Evolutionary conservation across 495 filamentous ascomycete species (phyloP).

Genomic region (Letharia lupina): DNA sequence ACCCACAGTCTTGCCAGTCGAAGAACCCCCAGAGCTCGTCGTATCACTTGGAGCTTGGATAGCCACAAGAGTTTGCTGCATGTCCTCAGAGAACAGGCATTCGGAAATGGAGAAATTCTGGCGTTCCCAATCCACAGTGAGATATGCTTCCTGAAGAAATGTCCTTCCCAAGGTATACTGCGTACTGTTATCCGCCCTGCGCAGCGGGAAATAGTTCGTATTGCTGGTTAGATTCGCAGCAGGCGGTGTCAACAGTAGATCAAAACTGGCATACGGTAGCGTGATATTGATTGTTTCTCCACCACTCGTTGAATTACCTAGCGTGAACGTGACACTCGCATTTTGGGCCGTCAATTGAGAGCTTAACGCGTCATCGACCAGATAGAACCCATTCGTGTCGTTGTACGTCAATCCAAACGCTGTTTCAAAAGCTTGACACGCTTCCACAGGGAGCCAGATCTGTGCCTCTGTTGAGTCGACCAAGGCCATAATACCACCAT

Average conservation of each 20-base stretch:
- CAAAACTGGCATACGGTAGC: constrained; percentile 47
- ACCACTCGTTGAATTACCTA: constrained; percentile 34
- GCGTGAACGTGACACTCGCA: constrained; percentile 44
- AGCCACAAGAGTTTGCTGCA: constrained; percentile 15
- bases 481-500: constrained; percentile 27
- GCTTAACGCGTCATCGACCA: constrained; percentile 41
- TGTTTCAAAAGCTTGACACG: constrained; percentile 45
- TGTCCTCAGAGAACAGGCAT: constrained; percentile 14
- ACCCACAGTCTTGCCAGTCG: constrained; percentile 18
- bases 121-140: constrained; percentile 27
- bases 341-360: constrained; percentile 37
- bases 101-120: constrained; percentile 25
- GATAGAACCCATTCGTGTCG: constrained; percentile 37
- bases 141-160: constrained; percentile 49
- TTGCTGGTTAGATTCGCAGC: constrained; percentile 25
- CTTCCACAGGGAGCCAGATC: constrained; percentile 46
- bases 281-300: constrained; percentile 40
- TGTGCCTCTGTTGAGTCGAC: constrained; percentile 49
- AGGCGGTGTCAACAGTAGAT: constrained; percentile 29
- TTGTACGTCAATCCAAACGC: constrained; percentile 45
- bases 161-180: constrained; percentile 49
- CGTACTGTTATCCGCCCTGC: constrained; percentile 38
- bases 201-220: constrained; percentile 46
- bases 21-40: constrained; percentile 10
- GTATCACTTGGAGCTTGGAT: constrained; percentile 13